phyloP scores from a whole-genome alignment of 805 yeast species.

The Candida hungchunana region DNA sequence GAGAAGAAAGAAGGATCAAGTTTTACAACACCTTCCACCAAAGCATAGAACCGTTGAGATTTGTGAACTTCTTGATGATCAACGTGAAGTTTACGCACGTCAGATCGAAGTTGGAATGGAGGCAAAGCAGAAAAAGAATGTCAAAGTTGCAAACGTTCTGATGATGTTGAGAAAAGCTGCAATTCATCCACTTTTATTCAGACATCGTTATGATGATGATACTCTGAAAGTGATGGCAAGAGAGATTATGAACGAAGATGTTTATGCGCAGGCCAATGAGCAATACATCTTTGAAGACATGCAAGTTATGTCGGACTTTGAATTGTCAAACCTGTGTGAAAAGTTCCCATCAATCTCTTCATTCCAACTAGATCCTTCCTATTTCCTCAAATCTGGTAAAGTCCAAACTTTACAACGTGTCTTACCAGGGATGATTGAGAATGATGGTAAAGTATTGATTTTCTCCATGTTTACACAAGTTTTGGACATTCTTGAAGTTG shows the following conservation, averaged over 20 bases:
- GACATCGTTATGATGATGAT: conserved; percentile 56
- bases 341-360: conserved; percentile 66
- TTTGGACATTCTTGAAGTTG: conserved; percentile 79
- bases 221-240: conserved; percentile 63
- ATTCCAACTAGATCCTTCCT: conserved; percentile 48
- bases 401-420: conserved; percentile 52
- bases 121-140: conserved; percentile 22
- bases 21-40: conserved; percentile 79
- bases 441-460: conserved; percentile 65
- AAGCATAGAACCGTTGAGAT: conserved; percentile 60
- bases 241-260: conserved; percentile 76
- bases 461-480: conserved; percentile 93
- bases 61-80: conserved; percentile 59
- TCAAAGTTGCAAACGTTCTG: conserved; percentile 61
- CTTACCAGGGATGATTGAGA: conserved; percentile 53
- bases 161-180: conserved; percentile 93
- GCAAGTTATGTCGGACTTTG: conserved; percentile 92
- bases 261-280: conserved; percentile 67
- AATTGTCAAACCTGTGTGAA: conserved; percentile 68
- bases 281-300: conserved; percentile 85
- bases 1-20: conserved; percentile 89
- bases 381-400: conserved; percentile 74
- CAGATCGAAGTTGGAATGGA: conserved; percentile 43
- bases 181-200: conserved; percentile 83
- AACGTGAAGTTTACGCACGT: conserved; percentile 54